Conservation (phyloP, 2,329 filamentous ascomycete genomes). For the Arachnopeziza araneosa region DNA sequence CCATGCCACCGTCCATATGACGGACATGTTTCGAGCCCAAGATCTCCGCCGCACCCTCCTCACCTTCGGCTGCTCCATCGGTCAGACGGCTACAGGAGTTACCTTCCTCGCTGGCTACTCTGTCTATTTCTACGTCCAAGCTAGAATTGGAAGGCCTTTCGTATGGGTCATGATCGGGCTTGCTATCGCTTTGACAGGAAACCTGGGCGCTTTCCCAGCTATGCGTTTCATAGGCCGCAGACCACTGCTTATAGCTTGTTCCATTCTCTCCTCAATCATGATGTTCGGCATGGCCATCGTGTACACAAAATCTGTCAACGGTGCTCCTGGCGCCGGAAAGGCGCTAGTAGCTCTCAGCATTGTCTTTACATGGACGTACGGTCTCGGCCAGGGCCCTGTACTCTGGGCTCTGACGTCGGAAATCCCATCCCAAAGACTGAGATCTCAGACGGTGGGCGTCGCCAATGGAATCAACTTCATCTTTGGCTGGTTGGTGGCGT, state of each 20-base stretch:
- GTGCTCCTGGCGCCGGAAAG: background rate
- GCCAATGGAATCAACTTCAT: slow-evolving; percentile 1
- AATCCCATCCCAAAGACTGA: background rate
- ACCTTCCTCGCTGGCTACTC: slow-evolving; percentile 4
- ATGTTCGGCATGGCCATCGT: slow-evolving; percentile 2
- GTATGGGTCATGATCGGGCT: slow-evolving; percentile 7
- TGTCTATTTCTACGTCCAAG: slow-evolving; percentile 10
- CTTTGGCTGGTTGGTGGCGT: slow-evolving; percentile 3
- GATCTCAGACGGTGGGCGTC: slow-evolving; percentile 4
- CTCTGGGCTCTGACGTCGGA: slow-evolving; percentile 3
- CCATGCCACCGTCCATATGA: background rate
- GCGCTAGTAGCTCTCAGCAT: slow-evolving; percentile 1
- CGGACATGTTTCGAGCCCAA: slow-evolving; percentile 3
- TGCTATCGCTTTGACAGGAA: slow-evolving; percentile 4
- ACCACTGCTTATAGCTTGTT: background rate
- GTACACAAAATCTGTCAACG: background rate
- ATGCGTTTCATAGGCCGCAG: slow-evolving; percentile 1
- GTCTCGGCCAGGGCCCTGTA: background rate
- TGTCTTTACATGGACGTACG: slow-evolving; percentile 4
- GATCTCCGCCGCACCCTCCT: background rate
- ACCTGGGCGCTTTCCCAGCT: slow-evolving; percentile 1
- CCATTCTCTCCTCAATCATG: background rate
- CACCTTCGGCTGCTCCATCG: background rate
- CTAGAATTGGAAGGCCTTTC: slow-evolving; percentile 2
- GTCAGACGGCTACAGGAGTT: slow-evolving; percentile 2